Percentiles rank a stretch among this genome's conserved stretches.
phyloP scores from a whole-genome alignment of 768 basidiomycete species.

The Saitozyma sp. region DNA sequence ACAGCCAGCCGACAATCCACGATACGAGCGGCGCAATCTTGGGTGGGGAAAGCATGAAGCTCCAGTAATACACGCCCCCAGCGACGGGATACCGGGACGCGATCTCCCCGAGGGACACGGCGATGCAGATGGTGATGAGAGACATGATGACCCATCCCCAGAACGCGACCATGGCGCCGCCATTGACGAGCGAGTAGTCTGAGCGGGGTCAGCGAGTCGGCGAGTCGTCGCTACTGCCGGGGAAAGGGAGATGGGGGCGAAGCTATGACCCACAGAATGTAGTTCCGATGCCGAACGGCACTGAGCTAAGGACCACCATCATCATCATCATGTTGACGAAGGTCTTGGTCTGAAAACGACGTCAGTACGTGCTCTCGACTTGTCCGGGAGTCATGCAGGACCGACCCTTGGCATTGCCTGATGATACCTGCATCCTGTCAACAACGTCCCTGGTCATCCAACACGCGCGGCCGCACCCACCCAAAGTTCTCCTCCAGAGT shows the following conservation, averaged over 20 bases:
- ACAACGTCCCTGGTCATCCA: neutral
- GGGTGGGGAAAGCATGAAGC: slow-evolving; percentile 61
- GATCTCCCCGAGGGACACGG: slow-evolving; percentile 34
- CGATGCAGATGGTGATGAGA: slow-evolving; percentile 28
- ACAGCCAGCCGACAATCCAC: slow-evolving; percentile 70
- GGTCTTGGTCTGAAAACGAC: slow-evolving; percentile 22
- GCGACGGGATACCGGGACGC: slow-evolving; percentile 32
- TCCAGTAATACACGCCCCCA: slow-evolving; percentile 57
- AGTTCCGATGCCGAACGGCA: slow-evolving; percentile 29
- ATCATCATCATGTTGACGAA: slow-evolving; percentile 30
- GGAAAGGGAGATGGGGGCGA: too few relatives aligned
- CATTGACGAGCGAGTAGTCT: slow-evolving; percentile 29
- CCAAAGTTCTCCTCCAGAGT: slow-evolving; percentile 11
- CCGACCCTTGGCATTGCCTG: slow-evolving; percentile 17
- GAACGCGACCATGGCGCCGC: slow-evolving; percentile 27
- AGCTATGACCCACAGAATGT: slow-evolving; percentile 31
- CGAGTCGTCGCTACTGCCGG: too few relatives aligned
- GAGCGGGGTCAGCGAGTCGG: neutral
- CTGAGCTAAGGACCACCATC: slow-evolving; percentile 28
- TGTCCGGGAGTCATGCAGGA: too few relatives aligned
- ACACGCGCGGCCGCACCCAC: neutral
- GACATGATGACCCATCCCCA: slow-evolving; percentile 40
- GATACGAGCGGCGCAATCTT: slow-evolving; percentile 58
- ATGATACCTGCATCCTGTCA: slow-evolving; percentile 8
- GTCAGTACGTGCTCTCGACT: neutral